phyloP scores from a whole-genome alignment of 2,329 filamentous ascomycete genomes.

The Gyromitra esculenta region DNA sequence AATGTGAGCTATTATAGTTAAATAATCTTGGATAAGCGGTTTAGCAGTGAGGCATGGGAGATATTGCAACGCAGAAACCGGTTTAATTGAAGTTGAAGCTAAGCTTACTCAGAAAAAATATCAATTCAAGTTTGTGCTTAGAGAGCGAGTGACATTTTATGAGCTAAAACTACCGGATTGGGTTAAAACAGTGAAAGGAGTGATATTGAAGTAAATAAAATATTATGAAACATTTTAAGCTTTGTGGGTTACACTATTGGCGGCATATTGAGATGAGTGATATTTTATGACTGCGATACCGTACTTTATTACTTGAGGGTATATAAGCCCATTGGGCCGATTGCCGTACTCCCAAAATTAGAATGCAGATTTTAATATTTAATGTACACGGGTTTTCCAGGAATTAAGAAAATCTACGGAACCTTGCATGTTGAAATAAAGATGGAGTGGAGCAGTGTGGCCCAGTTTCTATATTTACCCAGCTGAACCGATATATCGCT shows the following conservation, averaged over 20 bases:
- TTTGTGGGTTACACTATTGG: not conserved
- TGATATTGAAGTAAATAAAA: too few species aligned
- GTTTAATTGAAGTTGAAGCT: not conserved
- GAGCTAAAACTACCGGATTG: not conserved
- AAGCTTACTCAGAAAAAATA: not conserved
- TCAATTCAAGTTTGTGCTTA: not conserved
- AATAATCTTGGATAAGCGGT: not conserved
- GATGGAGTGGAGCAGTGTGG: not conserved
- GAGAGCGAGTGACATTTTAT: not conserved
- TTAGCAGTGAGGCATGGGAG: not conserved
- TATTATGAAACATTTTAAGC: not conserved
- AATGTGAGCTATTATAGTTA: not conserved
- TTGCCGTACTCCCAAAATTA: not conserved
- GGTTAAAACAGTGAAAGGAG: not conserved
- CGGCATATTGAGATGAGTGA: not conserved
- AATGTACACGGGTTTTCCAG: not conserved
- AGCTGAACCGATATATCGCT: not conserved
- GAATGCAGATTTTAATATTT: not conserved
- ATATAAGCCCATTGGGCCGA: not conserved
- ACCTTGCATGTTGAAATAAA: not conserved
- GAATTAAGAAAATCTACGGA: not conserved
- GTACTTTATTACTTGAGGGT: not conserved
- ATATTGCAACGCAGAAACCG: not conserved
- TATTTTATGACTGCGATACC: not conserved
- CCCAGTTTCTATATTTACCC: slow-evolving; percentile 5